Evolutionary conservation across 2,329 filamentous ascomycete species (phyloP).

Genomic region (Nigrospora osmanthi): DNA sequence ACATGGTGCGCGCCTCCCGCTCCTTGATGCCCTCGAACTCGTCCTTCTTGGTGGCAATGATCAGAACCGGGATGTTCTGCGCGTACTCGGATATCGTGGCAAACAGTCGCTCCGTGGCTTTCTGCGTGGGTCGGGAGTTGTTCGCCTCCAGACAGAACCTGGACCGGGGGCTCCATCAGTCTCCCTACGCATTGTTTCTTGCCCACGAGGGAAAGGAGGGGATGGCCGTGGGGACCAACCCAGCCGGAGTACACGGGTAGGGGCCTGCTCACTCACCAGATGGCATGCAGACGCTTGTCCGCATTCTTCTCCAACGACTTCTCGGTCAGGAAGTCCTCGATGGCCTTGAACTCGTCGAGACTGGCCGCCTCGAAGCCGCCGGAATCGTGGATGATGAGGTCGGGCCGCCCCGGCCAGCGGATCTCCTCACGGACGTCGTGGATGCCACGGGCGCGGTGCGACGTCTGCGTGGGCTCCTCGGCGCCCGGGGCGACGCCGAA

Average conservation of each 20-base stretch:
- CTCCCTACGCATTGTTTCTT: no score
- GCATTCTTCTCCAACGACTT: slow-evolving; percentile 6
- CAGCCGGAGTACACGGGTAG: neutral
- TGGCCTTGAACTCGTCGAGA: slow-evolving; percentile 11
- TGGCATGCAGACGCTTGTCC: slow-evolving; percentile 13
- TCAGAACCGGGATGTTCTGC: neutral
- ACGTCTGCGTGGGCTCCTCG: slow-evolving; percentile 12
- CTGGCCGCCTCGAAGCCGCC: slow-evolving; percentile 16
- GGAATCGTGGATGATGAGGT: slow-evolving; percentile 19
- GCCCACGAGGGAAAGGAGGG: no score
- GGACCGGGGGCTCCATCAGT: neutral
- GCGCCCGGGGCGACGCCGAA: slow-evolving; percentile 9
- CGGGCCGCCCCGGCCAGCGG: slow-evolving; percentile 15
- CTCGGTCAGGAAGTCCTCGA: slow-evolving; percentile 16
- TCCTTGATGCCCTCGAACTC: neutral
- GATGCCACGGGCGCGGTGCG: slow-evolving; percentile 11
- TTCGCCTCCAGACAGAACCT: neutral
- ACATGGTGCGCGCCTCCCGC: neutral
- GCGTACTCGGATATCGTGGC: neutral
- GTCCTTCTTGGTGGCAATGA: neutral
- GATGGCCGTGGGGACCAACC: neutral
- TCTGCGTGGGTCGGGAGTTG: neutral
- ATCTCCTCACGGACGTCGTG: slow-evolving; percentile 19
- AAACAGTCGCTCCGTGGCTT: neutral
- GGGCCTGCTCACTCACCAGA: slow-evolving; percentile 9